phyloP scores from a whole-genome alignment of 345 rosid genomes.

The Theobroma cacao region DNA sequence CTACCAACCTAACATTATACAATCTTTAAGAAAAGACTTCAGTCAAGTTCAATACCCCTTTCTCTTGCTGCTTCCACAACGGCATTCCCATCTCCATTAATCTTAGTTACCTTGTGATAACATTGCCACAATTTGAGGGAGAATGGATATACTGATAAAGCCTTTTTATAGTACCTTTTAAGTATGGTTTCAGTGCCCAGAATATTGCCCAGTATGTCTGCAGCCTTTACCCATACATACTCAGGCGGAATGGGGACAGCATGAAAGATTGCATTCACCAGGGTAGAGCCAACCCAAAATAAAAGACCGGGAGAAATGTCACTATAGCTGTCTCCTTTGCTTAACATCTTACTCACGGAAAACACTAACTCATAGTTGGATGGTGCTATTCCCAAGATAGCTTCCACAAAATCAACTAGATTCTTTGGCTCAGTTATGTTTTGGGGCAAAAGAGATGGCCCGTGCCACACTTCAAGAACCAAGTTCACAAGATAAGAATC shows the following conservation, averaged over 20 bases:
- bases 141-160: constrained; percentile 64
- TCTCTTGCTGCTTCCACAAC: constrained; percentile 52
- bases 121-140: constrained; percentile 65
- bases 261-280: constrained; percentile 54
- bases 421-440: constrained; percentile 48
- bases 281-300: constrained; percentile 67
- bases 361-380: constrained; percentile 66
- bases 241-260: constrained; percentile 84
- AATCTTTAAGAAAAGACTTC: constrained; percentile 2
- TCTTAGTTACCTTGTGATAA: constrained; percentile 27
- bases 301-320: constrained; percentile 38
- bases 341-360: constrained; percentile 57
- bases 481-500: constrained; percentile 51
- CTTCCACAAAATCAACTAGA: constrained; percentile 82
- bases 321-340: constrained; percentile 16
- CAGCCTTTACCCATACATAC: constrained; percentile 74
- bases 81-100: constrained; percentile 30
- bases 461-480: constrained; percentile 73
- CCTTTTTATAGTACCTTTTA: constrained; percentile 62
- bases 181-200: constrained; percentile 32
- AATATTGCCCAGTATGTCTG: constrained; percentile 41
- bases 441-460: constrained; percentile 68
- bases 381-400: constrained; percentile 57
- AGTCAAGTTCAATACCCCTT: constrained; percentile 53
- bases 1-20: constrained; percentile 13